These are phyloP conservation scores for Eucalyptus regnans DNA, from an alignment of 345 rosid species.

Conservation along the genomic window DNA sequence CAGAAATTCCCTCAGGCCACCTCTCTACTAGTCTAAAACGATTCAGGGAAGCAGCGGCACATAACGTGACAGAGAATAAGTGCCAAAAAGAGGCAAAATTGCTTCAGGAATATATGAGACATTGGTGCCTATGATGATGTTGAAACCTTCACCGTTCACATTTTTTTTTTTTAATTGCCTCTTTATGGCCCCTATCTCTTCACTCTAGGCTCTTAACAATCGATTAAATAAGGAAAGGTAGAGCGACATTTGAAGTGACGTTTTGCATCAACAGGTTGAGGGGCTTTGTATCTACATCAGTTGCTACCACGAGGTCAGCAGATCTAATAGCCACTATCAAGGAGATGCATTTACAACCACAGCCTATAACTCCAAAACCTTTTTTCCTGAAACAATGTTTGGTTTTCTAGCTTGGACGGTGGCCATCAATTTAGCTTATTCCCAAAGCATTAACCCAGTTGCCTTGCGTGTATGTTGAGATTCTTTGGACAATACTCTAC, in stretches of 20 bases:
- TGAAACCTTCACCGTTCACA: conserved; percentile 30
- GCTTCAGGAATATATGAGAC: conserved; percentile 66
- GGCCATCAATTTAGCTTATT: conserved; percentile 78
- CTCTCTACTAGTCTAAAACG: conserved; percentile 59
- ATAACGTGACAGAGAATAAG: conserved; percentile 64
- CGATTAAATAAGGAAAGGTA: conserved; percentile 12
- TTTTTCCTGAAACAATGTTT: conserved; percentile 46
- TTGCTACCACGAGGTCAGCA: conserved; percentile 59
- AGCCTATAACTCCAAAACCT: conserved; percentile 58
- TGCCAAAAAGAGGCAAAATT: conserved; percentile 41
- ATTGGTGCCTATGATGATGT: conserved; percentile 71
- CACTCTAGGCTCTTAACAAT: conserved; percentile 46
- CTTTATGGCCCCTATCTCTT: conserved; percentile 60
- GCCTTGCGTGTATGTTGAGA: conserved; percentile 82
- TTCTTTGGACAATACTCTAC: conserved; percentile 58
- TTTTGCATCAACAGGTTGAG: conserved; percentile 44
- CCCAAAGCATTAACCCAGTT: conserved; percentile 93
- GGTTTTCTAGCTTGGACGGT: conserved; percentile 63
- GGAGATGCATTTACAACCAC: conserved; percentile 76
- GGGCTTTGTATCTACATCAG: conserved; percentile 59
- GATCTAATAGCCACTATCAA: conserved; percentile 57
- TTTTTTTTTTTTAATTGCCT: conserved; percentile 16
- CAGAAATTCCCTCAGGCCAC: conserved; percentile 24
- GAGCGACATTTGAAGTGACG: conserved; percentile 35
- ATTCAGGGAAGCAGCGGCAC: conserved; percentile 48